Evolutionary conservation across 495 filamentous ascomycete species (phyloP).

Genomic region (Xylaria scruposa): DNA sequence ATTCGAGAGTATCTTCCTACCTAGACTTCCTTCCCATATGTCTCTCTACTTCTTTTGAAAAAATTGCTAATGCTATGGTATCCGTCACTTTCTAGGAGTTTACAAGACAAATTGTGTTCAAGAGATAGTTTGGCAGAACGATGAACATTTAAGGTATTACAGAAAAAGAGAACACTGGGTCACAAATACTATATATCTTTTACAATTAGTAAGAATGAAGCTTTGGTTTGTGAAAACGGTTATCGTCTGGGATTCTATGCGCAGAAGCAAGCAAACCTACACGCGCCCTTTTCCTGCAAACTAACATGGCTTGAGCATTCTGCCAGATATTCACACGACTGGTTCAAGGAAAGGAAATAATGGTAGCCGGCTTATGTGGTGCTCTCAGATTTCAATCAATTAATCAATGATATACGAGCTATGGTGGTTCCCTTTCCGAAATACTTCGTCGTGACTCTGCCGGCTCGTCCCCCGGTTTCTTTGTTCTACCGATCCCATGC

Average conservation of each 20-base stretch:
- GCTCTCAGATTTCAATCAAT: too few relatives aligned
- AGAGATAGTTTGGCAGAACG: background rate
- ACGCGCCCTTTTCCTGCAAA: background rate
- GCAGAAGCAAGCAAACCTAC: background rate
- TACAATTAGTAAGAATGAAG: background rate
- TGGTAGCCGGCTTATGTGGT: background rate
- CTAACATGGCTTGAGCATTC: background rate
- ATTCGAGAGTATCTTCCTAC: too few relatives aligned
- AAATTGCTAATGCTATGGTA: background rate
- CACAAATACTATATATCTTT: background rate
- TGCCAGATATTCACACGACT: background rate
- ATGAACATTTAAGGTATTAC: background rate
- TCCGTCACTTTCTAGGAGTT: background rate
- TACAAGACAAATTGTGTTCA: background rate
- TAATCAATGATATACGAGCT: background rate
- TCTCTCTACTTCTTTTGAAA: background rate
- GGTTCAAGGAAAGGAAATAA: background rate
- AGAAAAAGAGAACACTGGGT: background rate
- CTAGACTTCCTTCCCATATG: too few relatives aligned
- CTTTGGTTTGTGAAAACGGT: background rate
- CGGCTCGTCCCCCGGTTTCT: too few relatives aligned
- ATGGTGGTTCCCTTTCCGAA: background rate
- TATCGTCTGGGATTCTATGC: background rate
- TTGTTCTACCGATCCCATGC: too few relatives aligned
- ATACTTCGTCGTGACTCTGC: too few relatives aligned